Percentiles rank a stretch among this genome's conserved stretches.
Evolutionary conservation across 768 basidiomycete genomes (phyloP).

Genomic region (Russula olivacea): DNA sequence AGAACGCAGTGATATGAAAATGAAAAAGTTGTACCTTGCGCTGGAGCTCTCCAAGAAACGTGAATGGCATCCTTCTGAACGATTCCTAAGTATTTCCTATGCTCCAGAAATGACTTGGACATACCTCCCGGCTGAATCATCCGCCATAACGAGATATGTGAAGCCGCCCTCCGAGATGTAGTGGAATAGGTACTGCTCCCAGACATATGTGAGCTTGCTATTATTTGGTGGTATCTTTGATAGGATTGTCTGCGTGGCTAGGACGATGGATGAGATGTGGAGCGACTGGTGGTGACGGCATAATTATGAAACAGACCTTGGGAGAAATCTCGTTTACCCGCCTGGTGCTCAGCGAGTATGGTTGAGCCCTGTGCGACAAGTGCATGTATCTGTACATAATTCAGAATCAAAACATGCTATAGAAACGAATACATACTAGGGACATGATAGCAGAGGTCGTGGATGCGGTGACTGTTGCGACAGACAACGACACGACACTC

Average conservation of each 20-base stretch:
- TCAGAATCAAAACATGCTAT: not conserved
- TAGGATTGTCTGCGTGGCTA: constrained; percentile 83
- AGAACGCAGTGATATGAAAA: constrained; percentile 1
- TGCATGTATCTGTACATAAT: constrained; percentile 62
- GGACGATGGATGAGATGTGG: not conserved
- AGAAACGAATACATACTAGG: not conserved
- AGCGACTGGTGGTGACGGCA: not conserved
- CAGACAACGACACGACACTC: not conserved
- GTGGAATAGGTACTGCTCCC: constrained; percentile 92
- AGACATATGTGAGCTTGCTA: constrained; percentile 79
- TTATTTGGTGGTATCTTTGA: constrained; percentile 89
- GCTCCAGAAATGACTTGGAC: constrained; percentile 26
- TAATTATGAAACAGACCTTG: constrained; percentile 48
- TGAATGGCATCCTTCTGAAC: constrained; percentile 82
- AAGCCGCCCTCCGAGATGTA: constrained; percentile 87
- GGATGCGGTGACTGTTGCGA: not conserved
- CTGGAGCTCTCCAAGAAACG: constrained; percentile 84
- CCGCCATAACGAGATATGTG: constrained; percentile 89
- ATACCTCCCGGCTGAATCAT: constrained; percentile 85
- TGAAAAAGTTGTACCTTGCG: constrained; percentile 45
- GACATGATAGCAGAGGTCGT: constrained; percentile 14
- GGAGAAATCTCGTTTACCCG: constrained; percentile 79
- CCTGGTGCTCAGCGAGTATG: constrained; percentile 84
- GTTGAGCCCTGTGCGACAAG: constrained; percentile 71
- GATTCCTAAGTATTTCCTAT: not conserved